These are phyloP conservation scores for Naematelia encephala DNA, from an alignment of 768 basidiomycete species.

Conservation along the genomic window DNA sequence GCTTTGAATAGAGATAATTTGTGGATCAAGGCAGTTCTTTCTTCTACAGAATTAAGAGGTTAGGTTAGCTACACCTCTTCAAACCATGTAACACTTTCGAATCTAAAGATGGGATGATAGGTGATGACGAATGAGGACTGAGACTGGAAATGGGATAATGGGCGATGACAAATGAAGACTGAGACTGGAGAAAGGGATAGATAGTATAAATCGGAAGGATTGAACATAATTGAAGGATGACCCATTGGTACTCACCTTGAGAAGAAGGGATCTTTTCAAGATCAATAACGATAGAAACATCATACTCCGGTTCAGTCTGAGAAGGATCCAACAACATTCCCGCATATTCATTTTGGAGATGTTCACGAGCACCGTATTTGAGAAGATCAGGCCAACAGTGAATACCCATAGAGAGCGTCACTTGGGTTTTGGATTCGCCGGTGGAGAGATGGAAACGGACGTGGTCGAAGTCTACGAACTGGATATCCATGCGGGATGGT, in stretches of 20 bases:
- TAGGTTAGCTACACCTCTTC: neutral
- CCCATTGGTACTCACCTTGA: constrained; percentile 67
- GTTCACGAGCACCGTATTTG: constrained; percentile 74
- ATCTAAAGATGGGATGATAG: neutral
- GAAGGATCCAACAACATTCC: constrained; percentile 57
- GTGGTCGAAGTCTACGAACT: constrained; percentile 97
- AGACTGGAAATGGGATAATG: too few species aligned
- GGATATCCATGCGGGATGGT: constrained; percentile 84
- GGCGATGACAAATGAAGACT: too few species aligned
- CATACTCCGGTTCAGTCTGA: constrained; percentile 79
- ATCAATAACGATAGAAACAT: constrained; percentile 81
- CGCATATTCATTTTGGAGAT: constrained; percentile 81
- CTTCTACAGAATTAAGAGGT: constrained; percentile 61
- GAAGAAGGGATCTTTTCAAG: constrained; percentile 78
- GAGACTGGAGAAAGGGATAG: too few species aligned
- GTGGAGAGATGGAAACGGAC: constrained; percentile 92
- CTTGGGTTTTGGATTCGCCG: constrained; percentile 69
- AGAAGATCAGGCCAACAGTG: constrained; percentile 95
- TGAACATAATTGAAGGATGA: too few species aligned
- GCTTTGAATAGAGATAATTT: constrained; percentile 84
- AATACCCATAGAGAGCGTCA: constrained; percentile 92
- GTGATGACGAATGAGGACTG: too few species aligned
- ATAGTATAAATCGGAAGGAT: too few species aligned
- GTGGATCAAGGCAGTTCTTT: constrained; percentile 71
- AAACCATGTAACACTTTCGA: neutral